Evolutionary conservation across 1,284 basidiomycete genomes (phyloP), one percentile per base, ranked within the genome.

Genomic region (Pholiota adiposa): DNA sequence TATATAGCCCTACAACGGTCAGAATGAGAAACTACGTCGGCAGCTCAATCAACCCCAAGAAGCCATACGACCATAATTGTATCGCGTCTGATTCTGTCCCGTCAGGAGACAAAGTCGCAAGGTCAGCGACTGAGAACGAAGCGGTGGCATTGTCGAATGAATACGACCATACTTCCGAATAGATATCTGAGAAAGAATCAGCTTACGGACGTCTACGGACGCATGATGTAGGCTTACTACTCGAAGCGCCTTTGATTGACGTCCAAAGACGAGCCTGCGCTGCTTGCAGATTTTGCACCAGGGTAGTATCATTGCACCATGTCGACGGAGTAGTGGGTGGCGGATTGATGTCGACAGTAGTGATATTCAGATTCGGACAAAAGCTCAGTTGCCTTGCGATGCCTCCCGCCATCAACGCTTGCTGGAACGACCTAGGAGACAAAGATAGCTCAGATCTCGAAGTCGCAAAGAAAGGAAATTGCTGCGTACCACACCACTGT

Each of bases 11-110:
- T n/a, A 52, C 7, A 25, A 11, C 23, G 2, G 19, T 36, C 52
- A 41, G n/a, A 29, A 27, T 23, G 14, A 53, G 7, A n/a, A 16
- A 34, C 44, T 43, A 29, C 18, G 54, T 40, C 12, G 54, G 40
- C 16, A 65, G 66, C 38, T 63, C 65, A 33, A 68, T 50, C 40
- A 71, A 58, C 34, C 68, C 69, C 62, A 70, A 62, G 57, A 70
- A 70, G 8, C 69, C 70, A 58, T 70, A 71, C 18, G 70, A 70
- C 70, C 70, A 71, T 11, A 71, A 53, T 55, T 70, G 69, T 40
- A 70, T 71, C 16, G 70, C 70, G 56, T 71, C 70, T 11, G 70
- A 67, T 59, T 71, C 69, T 3, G 66, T 68, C 4, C 69, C 67
- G 33, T 55, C 58, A 31, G 64, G 65, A 23, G 69, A 69, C 51